Evolutionary conservation across 176 grass and related monocot genomes (phyloP).

Genomic region (maize (Zea mays)): DNA sequence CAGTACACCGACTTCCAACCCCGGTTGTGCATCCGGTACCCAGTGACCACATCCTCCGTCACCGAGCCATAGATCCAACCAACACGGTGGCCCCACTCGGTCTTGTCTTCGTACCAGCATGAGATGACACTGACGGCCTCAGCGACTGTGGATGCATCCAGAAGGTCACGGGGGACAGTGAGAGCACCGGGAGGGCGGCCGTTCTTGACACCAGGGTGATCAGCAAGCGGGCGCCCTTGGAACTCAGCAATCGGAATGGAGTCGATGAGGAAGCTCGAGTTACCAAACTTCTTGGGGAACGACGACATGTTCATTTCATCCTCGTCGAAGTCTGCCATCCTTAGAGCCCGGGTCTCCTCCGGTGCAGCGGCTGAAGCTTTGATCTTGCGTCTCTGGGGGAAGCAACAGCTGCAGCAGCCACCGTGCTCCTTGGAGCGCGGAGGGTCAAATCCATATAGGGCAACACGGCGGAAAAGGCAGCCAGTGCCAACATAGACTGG

Average conservation of each 20-base stretch:
- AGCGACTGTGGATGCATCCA: slow-evolving; percentile 90
- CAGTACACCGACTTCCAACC: slow-evolving; percentile 99
- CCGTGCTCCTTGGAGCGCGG: slow-evolving; percentile 82
- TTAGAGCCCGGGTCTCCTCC: slow-evolving; percentile 74
- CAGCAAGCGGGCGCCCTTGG: slow-evolving; percentile 94
- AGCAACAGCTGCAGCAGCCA: slow-evolving; percentile 88
- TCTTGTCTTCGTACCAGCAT: slow-evolving; percentile 99
- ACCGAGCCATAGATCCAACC: slow-evolving; percentile 99
- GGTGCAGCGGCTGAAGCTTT: slow-evolving; percentile 36
- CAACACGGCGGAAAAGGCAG: slow-evolving; percentile 87
- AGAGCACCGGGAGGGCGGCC: slow-evolving; percentile 80
- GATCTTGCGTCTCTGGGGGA: slow-evolving; percentile 64
- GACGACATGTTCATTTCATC: slow-evolving; percentile 91
- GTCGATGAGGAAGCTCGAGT: slow-evolving; percentile 78
- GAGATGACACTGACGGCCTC: slow-evolving; percentile 94
- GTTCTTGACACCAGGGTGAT: slow-evolving; percentile 92
- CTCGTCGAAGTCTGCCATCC: slow-evolving; percentile 80
- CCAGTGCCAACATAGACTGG: slow-evolving; percentile 95
- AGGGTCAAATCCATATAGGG: slow-evolving; percentile 91
- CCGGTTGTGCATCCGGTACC: slow-evolving; percentile 98
- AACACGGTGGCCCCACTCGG: slow-evolving; percentile 90
- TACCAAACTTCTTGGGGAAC: slow-evolving; percentile 95
- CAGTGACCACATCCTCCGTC: slow-evolving; percentile 97
- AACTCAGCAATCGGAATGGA: slow-evolving; percentile 94
- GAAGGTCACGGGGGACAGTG: slow-evolving; percentile 79